Percentiles rank a stretch among this genome's conserved stretches.
These are phyloP conservation scores for Xylariales sp. DNA, from an alignment of 2,329 filamentous ascomycete genomes.

Conservation along the genomic window DNA sequence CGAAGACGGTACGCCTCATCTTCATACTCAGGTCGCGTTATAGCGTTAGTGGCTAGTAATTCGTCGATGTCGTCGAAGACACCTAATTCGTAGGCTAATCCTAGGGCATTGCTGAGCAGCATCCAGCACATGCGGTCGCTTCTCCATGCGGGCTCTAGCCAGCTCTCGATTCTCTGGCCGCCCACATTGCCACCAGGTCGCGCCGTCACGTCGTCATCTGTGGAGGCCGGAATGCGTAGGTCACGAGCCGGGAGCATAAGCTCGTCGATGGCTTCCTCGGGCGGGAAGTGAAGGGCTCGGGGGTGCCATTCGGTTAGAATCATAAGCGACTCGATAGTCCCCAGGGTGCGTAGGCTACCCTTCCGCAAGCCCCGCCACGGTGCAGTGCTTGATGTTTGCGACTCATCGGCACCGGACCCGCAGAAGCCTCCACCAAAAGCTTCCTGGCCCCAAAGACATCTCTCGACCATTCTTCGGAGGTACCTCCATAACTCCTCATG, in stretches of 20 bases:
- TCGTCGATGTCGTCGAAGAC: conserved; percentile 94
- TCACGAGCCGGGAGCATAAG: conserved; percentile 72
- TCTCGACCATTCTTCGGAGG: conserved; percentile 92
- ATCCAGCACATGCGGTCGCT: conserved; percentile 98
- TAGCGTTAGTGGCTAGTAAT: conserved; percentile 67
- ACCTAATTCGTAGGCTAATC: conserved; percentile 90
- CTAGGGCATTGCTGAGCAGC: conserved; percentile 90
- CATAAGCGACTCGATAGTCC: conserved; percentile 93
- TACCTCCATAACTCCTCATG: conserved; percentile 97
- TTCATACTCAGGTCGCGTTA: conserved; percentile 73
- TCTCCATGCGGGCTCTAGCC: conserved; percentile 95
- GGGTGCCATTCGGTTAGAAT: conserved; percentile 98
- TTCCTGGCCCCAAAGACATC: conserved; percentile 95
- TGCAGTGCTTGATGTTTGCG: conserved; percentile 74
- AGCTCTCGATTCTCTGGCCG: conserved; percentile 89
- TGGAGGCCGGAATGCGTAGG: conserved; percentile 55
- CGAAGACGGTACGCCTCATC: conserved; percentile 82
- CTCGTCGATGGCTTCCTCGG: conserved; percentile 79
- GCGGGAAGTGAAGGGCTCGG: conserved; percentile 91
- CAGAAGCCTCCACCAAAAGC: conserved; percentile 92
- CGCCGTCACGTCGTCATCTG: conserved; percentile 57
- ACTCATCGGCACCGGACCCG: conserved; percentile 74
- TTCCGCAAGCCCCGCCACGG: conserved; percentile 77
- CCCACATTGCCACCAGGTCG: conserved; percentile 71
- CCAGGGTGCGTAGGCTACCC: conserved; percentile 86